Conservation (phyloP, 495 filamentous ascomycete genomes). For the Tuber umbilicatum region DNA sequence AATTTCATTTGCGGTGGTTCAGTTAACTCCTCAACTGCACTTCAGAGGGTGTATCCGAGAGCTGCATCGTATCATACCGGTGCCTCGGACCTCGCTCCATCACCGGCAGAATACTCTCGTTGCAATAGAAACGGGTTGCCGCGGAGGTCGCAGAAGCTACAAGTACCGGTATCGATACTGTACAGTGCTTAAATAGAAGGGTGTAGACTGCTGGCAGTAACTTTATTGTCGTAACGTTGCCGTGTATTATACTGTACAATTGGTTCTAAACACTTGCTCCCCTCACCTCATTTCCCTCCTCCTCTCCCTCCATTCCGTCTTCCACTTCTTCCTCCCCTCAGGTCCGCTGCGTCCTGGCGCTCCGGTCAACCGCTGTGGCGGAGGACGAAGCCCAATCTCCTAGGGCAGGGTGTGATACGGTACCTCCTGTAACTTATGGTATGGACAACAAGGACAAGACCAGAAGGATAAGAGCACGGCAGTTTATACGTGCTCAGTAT, state of each 20-base stretch:
- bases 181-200: background rate
- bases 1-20: background rate
- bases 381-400: background rate
- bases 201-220: background rate
- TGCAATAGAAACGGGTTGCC: background rate
- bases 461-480: background rate
- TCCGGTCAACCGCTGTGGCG: background rate
- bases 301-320: background rate
- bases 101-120: too few relatives aligned
- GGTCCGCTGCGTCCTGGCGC: background rate
- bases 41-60: background rate
- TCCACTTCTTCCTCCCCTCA: background rate
- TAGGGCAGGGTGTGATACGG: background rate
- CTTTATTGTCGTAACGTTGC: background rate
- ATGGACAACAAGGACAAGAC: background rate
- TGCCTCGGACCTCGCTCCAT: background rate
- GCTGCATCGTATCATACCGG: too few relatives aligned
- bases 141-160: background rate
- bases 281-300: background rate
- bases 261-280: background rate
- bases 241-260: too few relatives aligned
- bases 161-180: background rate
- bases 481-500: background rate
- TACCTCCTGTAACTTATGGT: background rate
- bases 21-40: background rate